Conservation (phyloP, 164 flowering plant genomes). For the Vitis rupestris region DNA sequence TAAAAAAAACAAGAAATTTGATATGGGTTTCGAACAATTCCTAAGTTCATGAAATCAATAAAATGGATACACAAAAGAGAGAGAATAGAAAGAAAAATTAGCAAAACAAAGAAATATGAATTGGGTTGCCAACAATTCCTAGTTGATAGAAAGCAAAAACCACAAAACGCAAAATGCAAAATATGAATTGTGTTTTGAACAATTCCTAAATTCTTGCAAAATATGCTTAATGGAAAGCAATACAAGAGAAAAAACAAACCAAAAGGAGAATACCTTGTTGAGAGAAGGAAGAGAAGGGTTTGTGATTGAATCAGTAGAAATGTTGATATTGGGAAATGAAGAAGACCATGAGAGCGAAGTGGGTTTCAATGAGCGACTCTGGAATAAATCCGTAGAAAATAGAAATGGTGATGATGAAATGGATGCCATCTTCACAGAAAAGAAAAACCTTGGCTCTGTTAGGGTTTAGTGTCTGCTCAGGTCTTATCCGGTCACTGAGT, state of each 20-base stretch:
- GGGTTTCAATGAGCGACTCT: constrained; percentile 23
- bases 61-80: not conserved
- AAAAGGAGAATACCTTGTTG: constrained; percentile 23
- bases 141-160: not conserved
- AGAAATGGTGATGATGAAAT: constrained; percentile 4
- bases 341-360: constrained; percentile 50
- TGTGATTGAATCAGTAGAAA: constrained; percentile 21
- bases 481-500: no score
- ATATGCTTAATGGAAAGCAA: not conserved
- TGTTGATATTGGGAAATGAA: constrained; percentile 37
- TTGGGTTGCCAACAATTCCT: not conserved
- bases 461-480: no score
- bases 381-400: constrained; percentile 15
- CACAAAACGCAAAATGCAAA: not conserved
- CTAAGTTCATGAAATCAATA: not conserved
- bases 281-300: constrained; percentile 14
- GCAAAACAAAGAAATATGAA: not conserved
- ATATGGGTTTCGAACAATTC: no score
- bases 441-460: no score
- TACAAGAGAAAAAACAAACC: not conserved
- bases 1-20: no score
- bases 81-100: no score
- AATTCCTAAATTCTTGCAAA: not conserved
- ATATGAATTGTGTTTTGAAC: not conserved
- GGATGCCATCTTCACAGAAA: not conserved